These are phyloP conservation scores for Curvularia spicifera DNA, from an alignment of 2,329 filamentous ascomycete species.

Conservation along the genomic window DNA sequence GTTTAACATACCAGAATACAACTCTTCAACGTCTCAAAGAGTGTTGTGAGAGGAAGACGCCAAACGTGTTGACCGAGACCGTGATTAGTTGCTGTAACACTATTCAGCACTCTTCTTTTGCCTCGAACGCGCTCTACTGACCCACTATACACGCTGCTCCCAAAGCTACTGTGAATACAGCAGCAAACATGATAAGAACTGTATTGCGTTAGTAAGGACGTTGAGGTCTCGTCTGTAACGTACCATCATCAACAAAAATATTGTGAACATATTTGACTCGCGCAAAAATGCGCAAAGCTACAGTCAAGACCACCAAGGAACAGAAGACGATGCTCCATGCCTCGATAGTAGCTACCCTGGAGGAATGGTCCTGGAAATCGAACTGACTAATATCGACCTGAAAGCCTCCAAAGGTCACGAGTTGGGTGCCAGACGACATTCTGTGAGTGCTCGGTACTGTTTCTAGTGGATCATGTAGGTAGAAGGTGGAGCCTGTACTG, in stretches of 20 bases:
- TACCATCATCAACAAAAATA: slow-evolving; percentile 38
- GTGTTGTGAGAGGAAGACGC: slow-evolving; percentile 19
- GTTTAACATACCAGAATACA: slow-evolving; percentile 29
- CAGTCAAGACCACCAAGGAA: slow-evolving; percentile 27
- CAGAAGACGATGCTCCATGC: slow-evolving; percentile 31
- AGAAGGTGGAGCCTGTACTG: background rate
- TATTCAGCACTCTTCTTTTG: slow-evolving; percentile 4
- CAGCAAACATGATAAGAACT: slow-evolving; percentile 36
- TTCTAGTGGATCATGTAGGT: background rate
- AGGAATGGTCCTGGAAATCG: slow-evolving; percentile 29
- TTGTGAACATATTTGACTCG: slow-evolving; percentile 26
- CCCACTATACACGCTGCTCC: slow-evolving; percentile 33
- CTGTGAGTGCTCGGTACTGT: background rate
- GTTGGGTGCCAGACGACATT: slow-evolving; percentile 6
- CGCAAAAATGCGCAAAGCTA: slow-evolving; percentile 33
- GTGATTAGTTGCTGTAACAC: slow-evolving; percentile 21
- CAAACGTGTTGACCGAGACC: slow-evolving; percentile 37
- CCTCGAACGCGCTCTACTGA: slow-evolving; percentile 11
- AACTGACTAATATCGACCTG: slow-evolving; percentile 31
- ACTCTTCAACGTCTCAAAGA: slow-evolving; percentile 24
- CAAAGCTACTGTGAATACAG: slow-evolving; percentile 34
- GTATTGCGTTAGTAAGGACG: background rate
- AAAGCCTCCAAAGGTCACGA: slow-evolving; percentile 18
- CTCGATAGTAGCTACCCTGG: slow-evolving; percentile 20
- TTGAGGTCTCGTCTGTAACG: background rate